Evolutionary conservation across 116 monocot species (phyloP).

Genomic region (Trichopus zeylanicus): DNA sequence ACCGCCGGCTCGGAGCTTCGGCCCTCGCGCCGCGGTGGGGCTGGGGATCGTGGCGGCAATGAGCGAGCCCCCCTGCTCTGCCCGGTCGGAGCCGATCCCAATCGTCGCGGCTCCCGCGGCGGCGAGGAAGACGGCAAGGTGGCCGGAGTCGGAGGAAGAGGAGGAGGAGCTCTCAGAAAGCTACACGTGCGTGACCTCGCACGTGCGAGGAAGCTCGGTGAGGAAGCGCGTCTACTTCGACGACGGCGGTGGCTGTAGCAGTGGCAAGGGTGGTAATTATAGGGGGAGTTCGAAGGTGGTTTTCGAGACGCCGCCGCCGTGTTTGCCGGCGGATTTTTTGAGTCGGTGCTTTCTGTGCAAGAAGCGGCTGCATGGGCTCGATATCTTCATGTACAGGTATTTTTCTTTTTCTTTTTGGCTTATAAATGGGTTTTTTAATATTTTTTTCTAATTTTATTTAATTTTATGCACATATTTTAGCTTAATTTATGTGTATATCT

Average conservation of each 20-base stretch:
- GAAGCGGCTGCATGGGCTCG: conserved; percentile 28
- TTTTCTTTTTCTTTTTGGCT: neutral
- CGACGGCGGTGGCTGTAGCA: conserved; percentile 2
- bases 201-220: conserved; percentile 18
- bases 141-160: neutral
- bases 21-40: conserved; percentile 23
- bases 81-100: conserved; percentile 30
- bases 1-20: conserved; percentile 12
- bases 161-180: conserved; percentile 32
- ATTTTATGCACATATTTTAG: neutral
- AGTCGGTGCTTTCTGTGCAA: conserved; percentile 26
- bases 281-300: conserved; percentile 1
- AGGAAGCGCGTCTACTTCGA: conserved; percentile 24
- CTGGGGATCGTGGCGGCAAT: conserved; percentile 46
- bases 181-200: conserved; percentile 47
- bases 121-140: neutral
- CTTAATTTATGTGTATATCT: no score
- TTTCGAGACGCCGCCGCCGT: conserved; percentile 3
- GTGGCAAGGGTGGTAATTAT: neutral
- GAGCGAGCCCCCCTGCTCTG: conserved; percentile 10
- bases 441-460: neutral
- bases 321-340: conserved; percentile 12
- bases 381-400: conserved; percentile 54
- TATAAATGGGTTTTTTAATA: neutral
- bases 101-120: conserved; percentile 11